Evolutionary conservation across 2,329 filamentous ascomycete genomes (phyloP), one percentile per base, ranked within the genome.

Genomic region (Fusarium albidum): DNA sequence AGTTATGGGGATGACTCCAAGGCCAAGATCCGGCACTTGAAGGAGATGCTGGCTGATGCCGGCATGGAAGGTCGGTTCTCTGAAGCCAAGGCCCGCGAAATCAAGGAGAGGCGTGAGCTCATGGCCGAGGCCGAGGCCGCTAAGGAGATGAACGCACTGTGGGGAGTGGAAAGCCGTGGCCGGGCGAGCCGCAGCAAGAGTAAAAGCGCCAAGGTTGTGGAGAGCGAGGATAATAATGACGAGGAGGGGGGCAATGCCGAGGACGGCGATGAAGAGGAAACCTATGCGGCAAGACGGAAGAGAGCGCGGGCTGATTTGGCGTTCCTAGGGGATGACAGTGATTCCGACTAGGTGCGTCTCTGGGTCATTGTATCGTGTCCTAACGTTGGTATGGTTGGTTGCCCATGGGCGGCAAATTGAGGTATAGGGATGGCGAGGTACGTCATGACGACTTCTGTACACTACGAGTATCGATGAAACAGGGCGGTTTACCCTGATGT

Each of bases 61-160:
- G 95, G 94, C 28, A 97, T 98, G 90, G 87, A 86, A 2, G 94
- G 93, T 0, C 86, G 94, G 13, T 97, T 92, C 73, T 96, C 91
- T 1, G 83, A 90, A 65, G 87, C 92, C 34, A 94, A 90, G 67
- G 94, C 94, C 1, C 85, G 82, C 18, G 87, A 91, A 72, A 97
- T 98, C 70, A 95, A 92, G 70, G 94, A 96, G 75, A 81, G 83
- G 67, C 82, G 94, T 46, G 94, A 99, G 74, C 80, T 99, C 29
- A 82, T 85, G 66, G 91, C 88, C 1, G 94, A 99, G 67, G 78
- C 96, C 7, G 91, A 95, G 68, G 88, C 87, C 11, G 92, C 96
- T 13, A 86, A 91, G 70, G 87, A 95, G 70, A 93, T 92, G 67
- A 88, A 91, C 53, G 83, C 85, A 62, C 80, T 83, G 43, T 97